These are phyloP conservation scores for Betula pendula DNA, from an alignment of 306 rosid genomes.

Conservation along the genomic window DNA sequence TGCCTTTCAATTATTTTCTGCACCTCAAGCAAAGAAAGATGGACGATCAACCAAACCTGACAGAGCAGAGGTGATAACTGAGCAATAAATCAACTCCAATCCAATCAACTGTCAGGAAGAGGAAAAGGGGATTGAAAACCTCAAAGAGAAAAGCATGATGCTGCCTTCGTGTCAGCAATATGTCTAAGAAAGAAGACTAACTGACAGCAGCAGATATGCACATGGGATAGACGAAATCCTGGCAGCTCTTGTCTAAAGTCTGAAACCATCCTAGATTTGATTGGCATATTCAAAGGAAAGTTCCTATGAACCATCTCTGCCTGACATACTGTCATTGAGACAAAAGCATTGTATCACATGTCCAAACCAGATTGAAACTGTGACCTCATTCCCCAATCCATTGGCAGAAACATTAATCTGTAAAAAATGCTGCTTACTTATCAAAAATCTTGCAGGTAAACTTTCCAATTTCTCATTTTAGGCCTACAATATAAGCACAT, in stretches of 20 bases:
- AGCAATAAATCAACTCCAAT: slow-evolving; percentile 28
- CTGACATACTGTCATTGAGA: background rate
- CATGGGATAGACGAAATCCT: slow-evolving; percentile 25
- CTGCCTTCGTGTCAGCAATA: slow-evolving; percentile 28
- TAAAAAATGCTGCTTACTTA: background rate
- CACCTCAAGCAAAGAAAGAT: background rate
- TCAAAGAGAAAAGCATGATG: slow-evolving; percentile 25
- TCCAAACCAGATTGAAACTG: background rate
- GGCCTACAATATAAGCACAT: background rate
- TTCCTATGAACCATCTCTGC: slow-evolving; percentile 11
- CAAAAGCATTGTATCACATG: background rate
- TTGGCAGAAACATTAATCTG: background rate
- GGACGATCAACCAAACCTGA: slow-evolving; percentile 10
- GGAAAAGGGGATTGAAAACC: slow-evolving; percentile 16
- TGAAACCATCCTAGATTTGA: slow-evolving; percentile 28
- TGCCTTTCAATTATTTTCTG: background rate
- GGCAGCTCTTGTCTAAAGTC: slow-evolving; percentile 16
- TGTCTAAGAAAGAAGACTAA: slow-evolving; percentile 29
- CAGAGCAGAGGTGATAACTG: slow-evolving; percentile 14
- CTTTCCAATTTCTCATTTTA: background rate
- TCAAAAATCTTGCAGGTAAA: background rate
- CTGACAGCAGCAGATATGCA: slow-evolving; percentile 41
- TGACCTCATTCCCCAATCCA: background rate
- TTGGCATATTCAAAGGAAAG: slow-evolving; percentile 36
- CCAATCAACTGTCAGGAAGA: slow-evolving; percentile 34